These are phyloP conservation scores for Dovyalis caffra DNA, from an alignment of 345 rosid genomes.

Conservation along the genomic window DNA sequence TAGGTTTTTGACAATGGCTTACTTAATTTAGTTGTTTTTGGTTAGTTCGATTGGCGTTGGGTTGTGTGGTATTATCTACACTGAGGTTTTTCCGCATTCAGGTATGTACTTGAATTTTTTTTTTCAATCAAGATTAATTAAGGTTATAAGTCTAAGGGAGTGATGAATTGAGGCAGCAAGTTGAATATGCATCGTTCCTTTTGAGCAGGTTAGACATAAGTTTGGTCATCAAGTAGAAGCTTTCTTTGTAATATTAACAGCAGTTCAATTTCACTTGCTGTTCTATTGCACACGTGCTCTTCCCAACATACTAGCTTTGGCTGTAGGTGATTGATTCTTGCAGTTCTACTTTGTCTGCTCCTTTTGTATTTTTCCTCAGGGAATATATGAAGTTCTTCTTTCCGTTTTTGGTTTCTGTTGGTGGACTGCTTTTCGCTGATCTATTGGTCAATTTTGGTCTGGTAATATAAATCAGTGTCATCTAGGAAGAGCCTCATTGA, in stretches of 20 bases:
- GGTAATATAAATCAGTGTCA: background rate
- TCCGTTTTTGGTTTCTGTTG: background rate
- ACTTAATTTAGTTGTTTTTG: background rate
- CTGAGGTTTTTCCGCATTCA: constrained; percentile 82
- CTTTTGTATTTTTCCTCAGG: background rate
- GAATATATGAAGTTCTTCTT: background rate
- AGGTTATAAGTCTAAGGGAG: background rate
- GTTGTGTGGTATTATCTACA: constrained; percentile 62
- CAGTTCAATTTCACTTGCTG: constrained; percentile 84
- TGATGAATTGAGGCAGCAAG: background rate
- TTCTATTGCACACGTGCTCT: constrained; percentile 94
- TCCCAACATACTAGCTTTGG: constrained; percentile 84
- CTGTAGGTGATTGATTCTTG: constrained; percentile 59
- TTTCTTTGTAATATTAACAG: constrained; percentile 80
- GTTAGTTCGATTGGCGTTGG: constrained; percentile 80
- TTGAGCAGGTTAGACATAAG: constrained; percentile 62
- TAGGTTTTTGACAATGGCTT: background rate
- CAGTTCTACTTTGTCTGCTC: constrained; percentile 6
- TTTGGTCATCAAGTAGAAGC: constrained; percentile 94
- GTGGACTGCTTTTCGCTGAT: background rate
- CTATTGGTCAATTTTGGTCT: background rate
- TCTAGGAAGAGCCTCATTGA: background rate
- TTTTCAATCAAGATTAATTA: background rate
- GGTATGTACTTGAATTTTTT: constrained; percentile 46
- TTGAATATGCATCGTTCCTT: constrained; percentile 4